Percentiles rank a stretch among this genome's conserved stretches.
Conservation (phyloP, 2,329 filamentous ascomycete species). For the Phoma sp. region DNA sequence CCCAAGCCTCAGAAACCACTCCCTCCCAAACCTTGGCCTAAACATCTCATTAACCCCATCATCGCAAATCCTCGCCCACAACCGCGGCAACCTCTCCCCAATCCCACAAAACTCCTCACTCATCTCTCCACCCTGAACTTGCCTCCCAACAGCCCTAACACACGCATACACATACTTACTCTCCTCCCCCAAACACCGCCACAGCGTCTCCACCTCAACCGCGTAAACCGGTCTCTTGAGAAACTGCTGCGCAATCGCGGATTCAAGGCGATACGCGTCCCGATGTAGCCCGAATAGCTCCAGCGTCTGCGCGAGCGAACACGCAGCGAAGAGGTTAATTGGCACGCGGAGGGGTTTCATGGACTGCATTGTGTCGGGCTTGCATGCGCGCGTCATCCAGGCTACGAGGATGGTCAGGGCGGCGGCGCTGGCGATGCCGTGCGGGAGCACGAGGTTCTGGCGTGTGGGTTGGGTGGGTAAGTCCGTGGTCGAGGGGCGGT, state of each 20-base stretch:
- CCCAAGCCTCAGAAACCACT: slow-evolving; percentile 2
- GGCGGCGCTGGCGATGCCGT: slow-evolving; percentile 12
- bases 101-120: background rate
- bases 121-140: background rate
- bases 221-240: slow-evolving; percentile 23
- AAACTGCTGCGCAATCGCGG: slow-evolving; percentile 19
- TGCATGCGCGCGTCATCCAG: slow-evolving; percentile 37
- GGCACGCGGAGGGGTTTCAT: slow-evolving; percentile 28
- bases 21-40: background rate
- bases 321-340: slow-evolving; percentile 27
- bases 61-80: slow-evolving; percentile 7
- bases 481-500: slow-evolving; percentile 11
- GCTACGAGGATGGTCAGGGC: slow-evolving; percentile 26
- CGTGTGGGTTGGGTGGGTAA: slow-evolving; percentile 2
- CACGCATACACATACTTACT: slow-evolving; percentile 31
- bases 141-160: slow-evolving; percentile 20
- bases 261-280: slow-evolving; percentile 30
- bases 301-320: slow-evolving; percentile 30
- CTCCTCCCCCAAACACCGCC: slow-evolving; percentile 26
- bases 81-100: background rate
- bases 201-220: slow-evolving; percentile 27
- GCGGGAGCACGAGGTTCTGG: slow-evolving; percentile 25
- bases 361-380: slow-evolving; percentile 4
- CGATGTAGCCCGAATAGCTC: slow-evolving; percentile 25
- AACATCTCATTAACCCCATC: slow-evolving; percentile 17